Conservation (phyloP, 306 rosid species). For the Morella rubra region DNA sequence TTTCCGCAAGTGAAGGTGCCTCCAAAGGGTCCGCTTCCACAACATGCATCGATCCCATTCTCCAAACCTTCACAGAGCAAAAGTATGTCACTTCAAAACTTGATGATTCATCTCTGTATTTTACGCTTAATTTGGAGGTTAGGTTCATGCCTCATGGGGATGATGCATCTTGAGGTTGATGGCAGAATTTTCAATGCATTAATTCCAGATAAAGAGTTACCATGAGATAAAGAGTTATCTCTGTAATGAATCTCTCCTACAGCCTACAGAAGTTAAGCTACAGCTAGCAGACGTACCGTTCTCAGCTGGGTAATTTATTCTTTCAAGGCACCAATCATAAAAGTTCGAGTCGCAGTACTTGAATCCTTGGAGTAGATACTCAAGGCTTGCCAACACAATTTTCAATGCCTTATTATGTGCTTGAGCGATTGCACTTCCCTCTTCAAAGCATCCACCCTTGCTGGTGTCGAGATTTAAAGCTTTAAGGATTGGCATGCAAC, state of each 20-base stretch:
- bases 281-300: constrained; percentile 39
- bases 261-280: neutral
- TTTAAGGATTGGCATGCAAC: constrained; percentile 66
- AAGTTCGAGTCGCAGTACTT: constrained; percentile 52
- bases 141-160: too few relatives aligned
- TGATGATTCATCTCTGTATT: neutral
- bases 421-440: constrained; percentile 49
- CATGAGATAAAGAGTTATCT: too few relatives aligned
- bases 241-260: too few relatives aligned
- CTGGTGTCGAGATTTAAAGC: constrained; percentile 34
- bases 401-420: constrained; percentile 52
- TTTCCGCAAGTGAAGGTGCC: constrained; percentile 53
- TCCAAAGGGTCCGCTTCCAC: constrained; percentile 61
- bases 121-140: too few relatives aligned
- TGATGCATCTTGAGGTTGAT: too few relatives aligned
- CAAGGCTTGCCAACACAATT: constrained; percentile 36
- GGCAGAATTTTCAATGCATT: too few relatives aligned
- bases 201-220: too few relatives aligned
- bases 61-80: constrained; percentile 39
- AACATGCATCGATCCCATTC: constrained; percentile 62
- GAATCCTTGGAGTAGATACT: constrained; percentile 36
- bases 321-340: constrained; percentile 51
- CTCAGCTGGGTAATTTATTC: constrained; percentile 42
- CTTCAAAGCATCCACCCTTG: constrained; percentile 53
- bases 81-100: neutral